Evolutionary conservation across 2,329 filamentous ascomycete species (phyloP), one percentile per base, ranked within the genome.

Genomic region (Volutella citrinella): DNA sequence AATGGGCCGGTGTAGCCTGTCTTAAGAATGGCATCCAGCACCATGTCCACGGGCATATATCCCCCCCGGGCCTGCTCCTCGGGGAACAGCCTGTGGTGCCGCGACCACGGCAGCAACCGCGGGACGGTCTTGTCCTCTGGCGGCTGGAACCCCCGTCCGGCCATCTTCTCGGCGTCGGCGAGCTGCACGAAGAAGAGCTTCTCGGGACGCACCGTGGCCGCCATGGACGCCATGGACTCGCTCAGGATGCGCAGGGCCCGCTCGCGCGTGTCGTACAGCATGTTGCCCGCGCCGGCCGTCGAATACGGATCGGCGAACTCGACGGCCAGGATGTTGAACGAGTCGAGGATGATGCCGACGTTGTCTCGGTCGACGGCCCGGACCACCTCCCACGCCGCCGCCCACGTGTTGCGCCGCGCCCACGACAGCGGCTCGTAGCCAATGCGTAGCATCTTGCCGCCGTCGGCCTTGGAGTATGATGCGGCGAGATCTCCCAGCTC

Each of bases 291-390:
- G 12, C 38, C 38, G 10, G 25, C 20, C 4, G 20, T 7, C 2
- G 41, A 43, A 13, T 41, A 43, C 10, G 41, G 41, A 15, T 43
- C 41, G 18, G 41, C 41, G 7, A 43, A 43, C 19, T 43, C 41
- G 6, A 43, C 38, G 7, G 41, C 41, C 2, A 43, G 28, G 10
- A 43, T 38, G 11, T 43, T 43, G 26, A 43, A 43, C 7, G 41
- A 38, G 19, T 43, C 41, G 1, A 43, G 26, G 10, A 43, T 33
- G 3, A 41, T 38, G 2, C 41, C 41, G 14, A 43, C 38, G 14
- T 43, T 43, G 6, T 35, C 34, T n/a, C 41, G 32, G 23, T 43
- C 41, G 6, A 41, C 41, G 10, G 41, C 41, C 7, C 38, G 41
- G 10, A 43, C 38, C 13, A 43, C 41, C 13, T 43, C 41, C 41